Conservation (phyloP, 345 rosid species). For the Euphorbia tirucalli region DNA sequence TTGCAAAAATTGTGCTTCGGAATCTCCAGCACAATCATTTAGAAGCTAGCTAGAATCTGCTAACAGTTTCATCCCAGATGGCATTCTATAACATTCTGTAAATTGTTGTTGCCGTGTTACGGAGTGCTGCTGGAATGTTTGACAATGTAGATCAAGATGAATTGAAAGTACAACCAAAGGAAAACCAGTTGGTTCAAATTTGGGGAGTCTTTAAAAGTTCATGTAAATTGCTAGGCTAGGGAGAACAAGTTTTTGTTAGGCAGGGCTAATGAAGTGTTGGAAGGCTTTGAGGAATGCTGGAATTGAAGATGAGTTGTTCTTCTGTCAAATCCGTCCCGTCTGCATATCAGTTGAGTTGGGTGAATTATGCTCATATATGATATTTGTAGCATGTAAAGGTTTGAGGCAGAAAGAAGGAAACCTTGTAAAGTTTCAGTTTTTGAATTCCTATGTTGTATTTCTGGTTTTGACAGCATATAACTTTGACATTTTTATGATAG, state of each 20-base stretch:
- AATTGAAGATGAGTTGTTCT: neutral
- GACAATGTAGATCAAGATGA: neutral
- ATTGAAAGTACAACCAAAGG: neutral
- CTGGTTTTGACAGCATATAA: neutral
- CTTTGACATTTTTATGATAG: neutral
- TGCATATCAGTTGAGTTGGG: neutral
- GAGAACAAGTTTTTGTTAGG: too few relatives aligned
- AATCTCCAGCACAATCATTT: constrained; percentile 32
- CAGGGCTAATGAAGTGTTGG: neutral
- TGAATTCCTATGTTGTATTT: neutral
- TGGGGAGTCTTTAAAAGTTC: neutral
- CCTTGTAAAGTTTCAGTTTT: constrained; percentile 1
- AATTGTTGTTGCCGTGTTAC: neutral
- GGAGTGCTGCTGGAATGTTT: neutral
- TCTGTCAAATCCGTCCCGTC: too few relatives aligned
- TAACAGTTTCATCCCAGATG: neutral
- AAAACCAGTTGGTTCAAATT: constrained; percentile 6
- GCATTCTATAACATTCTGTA: neutral
- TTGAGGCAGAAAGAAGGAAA: neutral
- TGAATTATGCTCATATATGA: neutral
- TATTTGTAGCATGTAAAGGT: neutral
- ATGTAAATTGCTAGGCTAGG: neutral
- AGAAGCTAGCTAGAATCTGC: constrained; percentile 6
- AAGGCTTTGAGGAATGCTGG: too few relatives aligned
- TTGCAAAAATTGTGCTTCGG: constrained; percentile 36